Evolutionary conservation across 371 early-diverging fungal genomes (phyloP).

Genomic region (Apophysomyces ossiformis): DNA sequence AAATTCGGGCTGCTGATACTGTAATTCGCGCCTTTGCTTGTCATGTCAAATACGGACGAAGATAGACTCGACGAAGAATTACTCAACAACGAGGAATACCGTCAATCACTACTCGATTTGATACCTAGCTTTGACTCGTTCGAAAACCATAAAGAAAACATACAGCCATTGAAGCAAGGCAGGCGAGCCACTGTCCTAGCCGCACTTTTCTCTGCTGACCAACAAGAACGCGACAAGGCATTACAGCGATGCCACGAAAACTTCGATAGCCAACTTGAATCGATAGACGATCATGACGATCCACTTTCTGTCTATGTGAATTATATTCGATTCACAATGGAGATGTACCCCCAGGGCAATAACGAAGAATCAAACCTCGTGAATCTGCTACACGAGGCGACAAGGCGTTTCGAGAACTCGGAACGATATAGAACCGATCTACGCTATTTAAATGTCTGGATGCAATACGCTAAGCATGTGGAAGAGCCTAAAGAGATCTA

Average conservation of each 20-base stretch:
- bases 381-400: constrained; percentile 62
- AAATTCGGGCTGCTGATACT: neutral
- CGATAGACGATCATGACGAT: constrained; percentile 66
- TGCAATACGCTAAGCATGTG: constrained; percentile 64
- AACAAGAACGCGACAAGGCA: constrained; percentile 33
- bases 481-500: constrained; percentile 70
- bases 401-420: constrained; percentile 63
- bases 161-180: constrained; percentile 70
- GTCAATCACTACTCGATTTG: constrained; percentile 21
- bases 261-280: constrained; percentile 55
- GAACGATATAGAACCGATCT: constrained; percentile 75
- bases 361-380: constrained; percentile 58
- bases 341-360: constrained; percentile 72
- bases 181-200: constrained; percentile 64
- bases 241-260: constrained; percentile 39
- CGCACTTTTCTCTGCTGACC: constrained; percentile 34
- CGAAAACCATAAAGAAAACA: constrained; percentile 85
- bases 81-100: constrained; percentile 15
- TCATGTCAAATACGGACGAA: constrained; percentile 3
- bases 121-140: constrained; percentile 47
- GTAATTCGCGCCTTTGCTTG: neutral
- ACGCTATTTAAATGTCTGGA: constrained; percentile 77
- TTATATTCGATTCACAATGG: constrained; percentile 77
- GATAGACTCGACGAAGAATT: neutral
- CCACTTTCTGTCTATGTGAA: constrained; percentile 75